These are phyloP conservation scores for Musa schizocarpa DNA, from an alignment of 176 grass and related monocot genomes.

Conservation along the genomic window DNA sequence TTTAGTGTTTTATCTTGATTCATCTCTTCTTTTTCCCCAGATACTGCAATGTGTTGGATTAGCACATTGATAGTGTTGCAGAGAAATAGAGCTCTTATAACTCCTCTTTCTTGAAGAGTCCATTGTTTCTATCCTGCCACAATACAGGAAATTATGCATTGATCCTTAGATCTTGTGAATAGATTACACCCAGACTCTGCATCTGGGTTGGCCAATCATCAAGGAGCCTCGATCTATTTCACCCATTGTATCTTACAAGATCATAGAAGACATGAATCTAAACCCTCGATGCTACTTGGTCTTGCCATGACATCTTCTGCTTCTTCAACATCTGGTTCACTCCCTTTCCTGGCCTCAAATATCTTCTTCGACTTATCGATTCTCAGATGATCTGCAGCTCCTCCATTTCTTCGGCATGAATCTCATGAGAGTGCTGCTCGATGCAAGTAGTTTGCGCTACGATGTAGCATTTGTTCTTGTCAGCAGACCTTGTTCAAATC, in stretches of 20 bases:
- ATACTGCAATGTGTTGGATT: too few relatives aligned
- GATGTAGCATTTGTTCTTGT: conserved; percentile 10
- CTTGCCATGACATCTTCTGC: conserved; percentile 50
- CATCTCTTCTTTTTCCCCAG: too few relatives aligned
- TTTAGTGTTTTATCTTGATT: too few relatives aligned
- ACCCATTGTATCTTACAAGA: background rate
- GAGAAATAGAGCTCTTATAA: too few relatives aligned
- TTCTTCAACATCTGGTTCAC: conserved; percentile 19
- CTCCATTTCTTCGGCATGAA: conserved; percentile 26
- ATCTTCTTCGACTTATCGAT: conserved; percentile 3
- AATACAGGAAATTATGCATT: too few relatives aligned
- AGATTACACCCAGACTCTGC: too few relatives aligned
- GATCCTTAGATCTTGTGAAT: too few relatives aligned
- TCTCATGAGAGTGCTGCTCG: background rate
- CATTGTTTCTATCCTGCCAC: too few relatives aligned
- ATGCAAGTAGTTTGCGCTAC: too few relatives aligned
- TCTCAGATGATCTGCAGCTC: conserved; percentile 15
- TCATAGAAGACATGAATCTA: conserved; percentile 14
- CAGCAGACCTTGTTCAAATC: conserved; percentile 55
- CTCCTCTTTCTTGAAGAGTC: too few relatives aligned
- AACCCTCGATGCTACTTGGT: conserved; percentile 45
- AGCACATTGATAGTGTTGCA: too few relatives aligned
- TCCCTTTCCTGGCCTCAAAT: background rate
- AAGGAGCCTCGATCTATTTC: background rate
- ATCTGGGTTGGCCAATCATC: too few relatives aligned